phyloP scores from a whole-genome alignment of 805 yeast species.

The Maudiozyma pseudohumilis region DNA sequence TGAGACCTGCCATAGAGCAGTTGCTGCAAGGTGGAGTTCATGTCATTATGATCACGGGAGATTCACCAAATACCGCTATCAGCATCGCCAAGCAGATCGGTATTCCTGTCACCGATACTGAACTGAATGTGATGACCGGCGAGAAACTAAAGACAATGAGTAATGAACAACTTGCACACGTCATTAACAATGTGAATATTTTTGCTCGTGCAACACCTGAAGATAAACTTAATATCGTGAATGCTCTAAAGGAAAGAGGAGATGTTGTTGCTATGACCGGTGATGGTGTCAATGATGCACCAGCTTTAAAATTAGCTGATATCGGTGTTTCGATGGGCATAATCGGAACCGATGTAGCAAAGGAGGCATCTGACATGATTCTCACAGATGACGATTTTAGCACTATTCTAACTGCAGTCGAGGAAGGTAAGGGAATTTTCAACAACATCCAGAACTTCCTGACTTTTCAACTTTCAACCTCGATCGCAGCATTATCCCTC shows the following conservation, averaged over 20 bases:
- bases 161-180: slow-evolving; percentile 61
- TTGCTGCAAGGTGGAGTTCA: slow-evolving; percentile 89
- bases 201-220: slow-evolving; percentile 95
- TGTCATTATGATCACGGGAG: slow-evolving; percentile 97
- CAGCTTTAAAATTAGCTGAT: slow-evolving; percentile 90
- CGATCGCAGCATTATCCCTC: slow-evolving; percentile 86
- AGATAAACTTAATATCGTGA: slow-evolving; percentile 81
- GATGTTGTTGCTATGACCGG: slow-evolving; percentile 98
- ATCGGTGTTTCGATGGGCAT: slow-evolving; percentile 91
- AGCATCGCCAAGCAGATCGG: slow-evolving; percentile 87
- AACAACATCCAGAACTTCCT: slow-evolving; percentile 89
- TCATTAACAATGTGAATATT: slow-evolving; percentile 72
- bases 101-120: slow-evolving; percentile 58
- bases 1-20: slow-evolving; percentile 59
- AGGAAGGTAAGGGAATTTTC: slow-evolving; percentile 96
- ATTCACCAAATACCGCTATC: slow-evolving; percentile 75
- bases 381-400: slow-evolving; percentile 94
- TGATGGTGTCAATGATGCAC: slow-evolving; percentile 97
- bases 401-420: slow-evolving; percentile 85
- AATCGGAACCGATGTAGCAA: slow-evolving; percentile 96
- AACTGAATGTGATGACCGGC: slow-evolving; percentile 70
- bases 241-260: slow-evolving; percentile 82
- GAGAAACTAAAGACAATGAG: slow-evolving; percentile 65
- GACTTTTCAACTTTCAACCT: slow-evolving; percentile 91
- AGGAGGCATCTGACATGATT: slow-evolving; percentile 97